Base-by-base conservation (phyloP, 768 basidiomycete species). In the Guyanaporus albipodus region DNA sequence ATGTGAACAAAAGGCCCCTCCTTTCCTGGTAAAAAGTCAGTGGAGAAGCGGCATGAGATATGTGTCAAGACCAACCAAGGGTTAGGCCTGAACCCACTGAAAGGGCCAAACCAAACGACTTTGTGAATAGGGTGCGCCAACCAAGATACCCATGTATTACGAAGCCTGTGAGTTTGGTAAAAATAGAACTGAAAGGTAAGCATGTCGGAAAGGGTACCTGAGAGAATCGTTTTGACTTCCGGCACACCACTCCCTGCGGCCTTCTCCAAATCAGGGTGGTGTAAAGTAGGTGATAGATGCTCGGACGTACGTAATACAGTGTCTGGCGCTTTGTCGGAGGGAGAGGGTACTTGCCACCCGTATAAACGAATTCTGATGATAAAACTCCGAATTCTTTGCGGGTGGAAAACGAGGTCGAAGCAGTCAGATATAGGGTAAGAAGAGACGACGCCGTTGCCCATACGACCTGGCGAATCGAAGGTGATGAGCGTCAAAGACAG, bases 131-230 rank as follows among this genome's bases (percentile, higher is more conserved):
- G 0, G 87, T 90, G 49, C 92, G 84, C 21, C 75, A 85, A 19
- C 96, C 96, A 29, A 99, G 85, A 64, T 95, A 99, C 15, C 96
- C 96, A 50, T 96, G 91, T 46, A 99, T 96, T 21, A 97, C 94
- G 60, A 96, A 97, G 28, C 94, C 92, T 82, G 19, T 31, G 21
- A 2, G 4, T 17, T 22, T 32, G 10, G n/a, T 49, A 15, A 55
- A 21, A 49, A 46, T 28, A 10, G 4, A 46, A 52, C 48, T 36
- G 56, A 36, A 43, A 48, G 42, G 38, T 28, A 39, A 51, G 26
- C 38, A 46, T 46, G 29, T 32, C 18, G 4, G 32, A 44, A 40
- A 11, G 10, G 12, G 42, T 4, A 83, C 89, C 91, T 40, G 87
- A 90, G 35, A 95, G 74, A 46, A 95, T 92, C 0, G 89, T 90